phyloP scores from a whole-genome alignment of 352 stramenopile genomes.

The Pythium utonaiense region DNA sequence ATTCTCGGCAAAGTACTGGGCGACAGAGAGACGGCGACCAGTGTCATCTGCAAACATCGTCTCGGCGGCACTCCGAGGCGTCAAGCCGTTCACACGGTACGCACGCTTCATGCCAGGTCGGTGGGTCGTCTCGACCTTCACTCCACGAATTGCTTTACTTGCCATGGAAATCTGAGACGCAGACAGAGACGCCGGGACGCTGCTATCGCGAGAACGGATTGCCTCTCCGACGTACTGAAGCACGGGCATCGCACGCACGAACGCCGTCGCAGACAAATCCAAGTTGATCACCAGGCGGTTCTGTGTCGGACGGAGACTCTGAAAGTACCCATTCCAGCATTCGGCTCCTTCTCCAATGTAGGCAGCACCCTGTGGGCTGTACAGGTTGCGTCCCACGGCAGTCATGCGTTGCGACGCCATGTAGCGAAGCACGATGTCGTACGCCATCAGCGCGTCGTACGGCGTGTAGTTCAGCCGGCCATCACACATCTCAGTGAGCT shows the following conservation, averaged over 20 bases:
- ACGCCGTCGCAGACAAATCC: conserved; percentile 66
- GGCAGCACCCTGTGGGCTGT: conserved; percentile 31
- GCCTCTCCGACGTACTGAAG: conserved; percentile 42
- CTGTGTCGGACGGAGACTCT: conserved; percentile 66
- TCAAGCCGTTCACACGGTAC: conserved; percentile 69
- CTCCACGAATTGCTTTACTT: conserved; percentile 53
- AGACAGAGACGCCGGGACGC: conserved; percentile 31
- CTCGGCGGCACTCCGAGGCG: conserved; percentile 32
- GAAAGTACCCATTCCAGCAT: conserved; percentile 73
- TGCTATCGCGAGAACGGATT: conserved; percentile 20
- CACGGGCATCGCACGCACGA: conserved; percentile 60
- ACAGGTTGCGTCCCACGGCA: conserved; percentile 57
- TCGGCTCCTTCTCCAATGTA: conserved; percentile 58
- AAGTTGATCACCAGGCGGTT: conserved; percentile 65
- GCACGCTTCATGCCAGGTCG: conserved; percentile 47
- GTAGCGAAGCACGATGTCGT: conserved; percentile 66
- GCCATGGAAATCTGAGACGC: conserved; percentile 45
- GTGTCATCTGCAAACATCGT: conserved; percentile 65
- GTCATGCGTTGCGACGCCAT: conserved; percentile 51
- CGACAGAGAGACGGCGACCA: conserved; percentile 42
- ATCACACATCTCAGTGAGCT: conserved; percentile 50
- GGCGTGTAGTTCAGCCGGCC: conserved; percentile 70
- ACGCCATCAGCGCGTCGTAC: conserved; percentile 63
- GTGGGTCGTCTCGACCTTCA: conserved; percentile 67
- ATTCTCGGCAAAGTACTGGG: conserved; percentile 66